Base-by-base conservation (phyloP, 2,329 filamentous ascomycete genomes). In the Diaporthe capsici region DNA sequence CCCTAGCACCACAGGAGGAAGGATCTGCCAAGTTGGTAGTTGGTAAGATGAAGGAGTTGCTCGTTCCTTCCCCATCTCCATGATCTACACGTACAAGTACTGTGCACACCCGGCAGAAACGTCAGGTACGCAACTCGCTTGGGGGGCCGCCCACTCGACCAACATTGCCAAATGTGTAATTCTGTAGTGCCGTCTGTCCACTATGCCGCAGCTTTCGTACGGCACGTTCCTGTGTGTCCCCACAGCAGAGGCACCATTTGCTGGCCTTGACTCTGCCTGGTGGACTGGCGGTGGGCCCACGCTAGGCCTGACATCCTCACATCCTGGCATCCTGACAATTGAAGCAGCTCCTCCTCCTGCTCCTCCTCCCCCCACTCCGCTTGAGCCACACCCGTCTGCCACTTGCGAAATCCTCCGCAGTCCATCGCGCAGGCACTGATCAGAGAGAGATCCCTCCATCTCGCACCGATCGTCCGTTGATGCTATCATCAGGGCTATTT, bases 361-460 rank as follows among this genome's bases (percentile, higher is more conserved):
- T 67, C 61, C 15, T 67, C 61, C 20, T 10, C 63, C 22, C 47
- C 47, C 63, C 63, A 68, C 63, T 28, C 22, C 65, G 22, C 49
- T 42, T 28, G 47, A 53, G 49, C 65, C 65, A 55, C 49, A 22
- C 49, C 49, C 49, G 44, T 47, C 63, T 37, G 63, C 63, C 63
- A 53, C 22, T 68, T 39, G 63, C 47, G 49, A 70, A 70, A 55
- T 70, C 65, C 65, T 70, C 65, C 65, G 65, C 65, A 28, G 44
- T 25, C 28, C 44, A 51, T 31, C 15, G 63, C 44, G 28, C 4
- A 28, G 20, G 63, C 63, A 68, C 7, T 39, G 47, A 28, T 22
- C 47, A 39, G 31, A 68, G 8, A 39, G 31, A 51, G 44, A 39
- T 10, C 44, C 25, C 25, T 20, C 20, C 25, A 28, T 28, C 7